phyloP scores from a whole-genome alignment of 2,329 filamentous ascomycete species.

The Chaetoscypha palmicola region DNA sequence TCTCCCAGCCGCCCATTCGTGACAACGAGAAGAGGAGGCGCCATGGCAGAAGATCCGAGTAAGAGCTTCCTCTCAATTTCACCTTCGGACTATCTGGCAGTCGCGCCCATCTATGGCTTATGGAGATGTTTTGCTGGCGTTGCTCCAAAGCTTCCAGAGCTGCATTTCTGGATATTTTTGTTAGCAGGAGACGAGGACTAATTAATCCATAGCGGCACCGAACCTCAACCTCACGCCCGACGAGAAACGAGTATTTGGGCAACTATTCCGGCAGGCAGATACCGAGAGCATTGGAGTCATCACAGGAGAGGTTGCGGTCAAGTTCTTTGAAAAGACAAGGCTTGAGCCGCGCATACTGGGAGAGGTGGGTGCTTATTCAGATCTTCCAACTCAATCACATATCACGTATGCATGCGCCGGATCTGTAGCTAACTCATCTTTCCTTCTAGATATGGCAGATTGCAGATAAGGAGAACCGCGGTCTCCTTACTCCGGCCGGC shows the following conservation, averaged over 20 bases:
- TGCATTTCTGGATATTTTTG: too few species aligned
- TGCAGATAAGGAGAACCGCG: slow-evolving; percentile 92
- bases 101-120: too few species aligned
- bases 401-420: too few species aligned
- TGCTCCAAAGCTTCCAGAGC: too few species aligned
- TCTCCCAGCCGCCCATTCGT: slow-evolving; percentile 5
- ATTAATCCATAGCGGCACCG: slow-evolving; percentile 42
- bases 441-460: slow-evolving; percentile 93
- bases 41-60: slow-evolving; percentile 31
- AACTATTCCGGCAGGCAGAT: slow-evolving; percentile 89
- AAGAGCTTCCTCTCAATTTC: slow-evolving; percentile 58
- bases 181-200: slow-evolving; percentile 12
- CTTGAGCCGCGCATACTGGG: slow-evolving; percentile 80
- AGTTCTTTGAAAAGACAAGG: slow-evolving; percentile 95
- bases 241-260: slow-evolving; percentile 89
- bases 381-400: too few species aligned
- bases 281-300: slow-evolving; percentile 87
- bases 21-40: slow-evolving; percentile 17
- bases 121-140: too few species aligned
- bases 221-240: slow-evolving; percentile 82
- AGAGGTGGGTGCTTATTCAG: slow-evolving; percentile 66
- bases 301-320: slow-evolving; percentile 90
- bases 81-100: slow-evolving; percentile 37
- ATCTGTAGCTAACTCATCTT: too few species aligned
- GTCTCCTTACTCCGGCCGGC: slow-evolving; percentile 83